A percentile compares a stretch with the other conserved stretches of the same genome.
These are phyloP conservation scores for Trichopus zeylanicus DNA, from an alignment of 116 monocot genomes.

Conservation along the genomic window DNA sequence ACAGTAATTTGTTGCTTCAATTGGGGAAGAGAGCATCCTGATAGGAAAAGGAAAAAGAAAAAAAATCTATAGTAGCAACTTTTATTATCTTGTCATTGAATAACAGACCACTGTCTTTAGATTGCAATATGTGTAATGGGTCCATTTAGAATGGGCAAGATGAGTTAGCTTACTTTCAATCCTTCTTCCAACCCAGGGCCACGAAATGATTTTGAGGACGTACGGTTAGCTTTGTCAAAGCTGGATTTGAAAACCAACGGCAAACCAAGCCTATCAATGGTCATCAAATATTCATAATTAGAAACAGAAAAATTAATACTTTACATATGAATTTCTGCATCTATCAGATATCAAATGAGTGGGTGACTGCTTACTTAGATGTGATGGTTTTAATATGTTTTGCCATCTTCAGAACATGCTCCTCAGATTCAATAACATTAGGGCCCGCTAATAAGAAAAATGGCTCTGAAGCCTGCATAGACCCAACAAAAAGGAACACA, in stretches of 20 bases:
- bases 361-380: constrained; percentile 42
- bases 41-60: no score
- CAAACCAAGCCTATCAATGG: constrained; percentile 58
- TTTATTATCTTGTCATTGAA: no score
- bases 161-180: constrained; percentile 52
- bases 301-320: not conserved
- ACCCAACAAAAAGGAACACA: not conserved
- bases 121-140: no score
- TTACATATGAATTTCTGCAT: not conserved
- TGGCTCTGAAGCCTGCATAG: constrained; percentile 60
- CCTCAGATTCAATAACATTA: constrained; percentile 97
- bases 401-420: constrained; percentile 86
- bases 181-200: constrained; percentile 94
- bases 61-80: no score
- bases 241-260: constrained; percentile 91
- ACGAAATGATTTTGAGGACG: constrained; percentile 88
- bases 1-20: no score
- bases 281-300: not conserved
- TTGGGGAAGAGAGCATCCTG: no score
- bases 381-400: constrained; percentile 54
- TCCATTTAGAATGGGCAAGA: no score
- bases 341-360: not conserved
- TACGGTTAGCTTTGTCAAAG: constrained; percentile 98
- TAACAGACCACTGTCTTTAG: no score
- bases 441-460: constrained; percentile 92